Conservation (phyloP, 1,284 basidiomycete genomes). For the Austroboletus niveus region DNA sequence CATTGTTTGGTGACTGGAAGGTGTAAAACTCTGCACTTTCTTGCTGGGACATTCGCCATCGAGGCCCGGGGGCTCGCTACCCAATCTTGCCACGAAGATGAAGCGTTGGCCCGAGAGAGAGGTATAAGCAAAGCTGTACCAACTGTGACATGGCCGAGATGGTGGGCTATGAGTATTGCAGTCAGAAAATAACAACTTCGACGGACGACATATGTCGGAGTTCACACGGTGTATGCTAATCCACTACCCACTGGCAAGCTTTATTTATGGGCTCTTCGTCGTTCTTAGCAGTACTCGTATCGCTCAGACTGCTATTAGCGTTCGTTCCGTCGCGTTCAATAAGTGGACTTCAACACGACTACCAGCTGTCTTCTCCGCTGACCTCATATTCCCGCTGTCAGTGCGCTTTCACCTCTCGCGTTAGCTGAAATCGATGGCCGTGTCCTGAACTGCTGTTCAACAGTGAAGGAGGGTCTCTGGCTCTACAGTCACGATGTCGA, state of each 20-base stretch:
- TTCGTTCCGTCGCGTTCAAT: slow-evolving; percentile 42
- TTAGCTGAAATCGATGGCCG: not conserved
- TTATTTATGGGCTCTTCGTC: slow-evolving; percentile 14
- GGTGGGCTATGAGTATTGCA: too few species aligned
- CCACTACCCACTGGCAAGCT: not conserved
- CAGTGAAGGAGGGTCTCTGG: slow-evolving; percentile 87
- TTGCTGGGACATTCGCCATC: too few species aligned
- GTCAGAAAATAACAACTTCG: too few species aligned
- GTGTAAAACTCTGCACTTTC: too few species aligned
- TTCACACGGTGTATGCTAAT: not conserved
- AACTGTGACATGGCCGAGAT: too few species aligned
- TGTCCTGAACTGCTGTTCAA: not conserved
- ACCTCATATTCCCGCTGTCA: slow-evolving; percentile 65
- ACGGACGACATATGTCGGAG: too few species aligned
- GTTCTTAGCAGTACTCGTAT: slow-evolving; percentile 38
- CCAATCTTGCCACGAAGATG: too few species aligned
- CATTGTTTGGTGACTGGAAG: slow-evolving; percentile 5
- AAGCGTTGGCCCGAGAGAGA: too few species aligned
- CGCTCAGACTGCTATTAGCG: slow-evolving; percentile 48
- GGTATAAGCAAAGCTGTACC: not conserved
- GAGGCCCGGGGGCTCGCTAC: too few species aligned
- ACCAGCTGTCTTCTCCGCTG: slow-evolving; percentile 80
- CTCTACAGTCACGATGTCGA: slow-evolving; percentile 71
- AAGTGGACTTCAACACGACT: slow-evolving; percentile 53
- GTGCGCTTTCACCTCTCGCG: slow-evolving; percentile 15